Evolutionary conservation across 257 asterid species (phyloP).

Genomic region (Fraxinus quadrangulata): DNA sequence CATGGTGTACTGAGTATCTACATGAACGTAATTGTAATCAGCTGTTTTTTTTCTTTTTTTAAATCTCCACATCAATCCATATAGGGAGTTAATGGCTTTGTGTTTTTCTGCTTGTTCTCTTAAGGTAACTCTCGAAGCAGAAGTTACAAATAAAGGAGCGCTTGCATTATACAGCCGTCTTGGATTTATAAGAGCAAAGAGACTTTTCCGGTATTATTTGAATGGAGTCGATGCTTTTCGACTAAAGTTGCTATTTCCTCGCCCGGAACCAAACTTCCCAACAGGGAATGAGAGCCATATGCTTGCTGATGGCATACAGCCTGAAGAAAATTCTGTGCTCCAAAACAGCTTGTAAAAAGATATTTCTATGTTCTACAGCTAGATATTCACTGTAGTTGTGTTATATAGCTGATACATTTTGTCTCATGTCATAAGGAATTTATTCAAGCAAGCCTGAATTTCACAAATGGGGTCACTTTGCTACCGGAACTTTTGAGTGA

Average conservation of each 20-base stretch:
- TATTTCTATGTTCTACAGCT: slow-evolving; percentile 6
- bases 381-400: slow-evolving; percentile 18
- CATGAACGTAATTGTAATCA: neutral
- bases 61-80: neutral
- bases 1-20: neutral
- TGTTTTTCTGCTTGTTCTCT: neutral
- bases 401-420: slow-evolving; percentile 1
- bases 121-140: slow-evolving; percentile 93
- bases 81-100: neutral
- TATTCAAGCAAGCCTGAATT: neutral
- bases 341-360: slow-evolving; percentile 21
- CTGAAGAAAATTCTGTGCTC: slow-evolving; percentile 19
- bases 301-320: slow-evolving; percentile 27
- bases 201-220: slow-evolving; percentile 91
- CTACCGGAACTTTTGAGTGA: neutral
- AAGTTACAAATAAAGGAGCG: slow-evolving; percentile 93
- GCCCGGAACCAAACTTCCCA: slow-evolving; percentile 42
- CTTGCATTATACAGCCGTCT: slow-evolving; percentile 89
- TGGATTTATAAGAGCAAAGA: slow-evolving; percentile 88
- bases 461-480: neutral
- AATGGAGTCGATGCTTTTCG: slow-evolving; percentile 97
- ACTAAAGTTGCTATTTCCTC: slow-evolving; percentile 81
- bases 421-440: neutral
- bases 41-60: neutral
- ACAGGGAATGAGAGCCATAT: slow-evolving; percentile 32